Base-by-base conservation (phyloP, 305 asterid genomes). In the Fraxinus paxiana region DNA sequence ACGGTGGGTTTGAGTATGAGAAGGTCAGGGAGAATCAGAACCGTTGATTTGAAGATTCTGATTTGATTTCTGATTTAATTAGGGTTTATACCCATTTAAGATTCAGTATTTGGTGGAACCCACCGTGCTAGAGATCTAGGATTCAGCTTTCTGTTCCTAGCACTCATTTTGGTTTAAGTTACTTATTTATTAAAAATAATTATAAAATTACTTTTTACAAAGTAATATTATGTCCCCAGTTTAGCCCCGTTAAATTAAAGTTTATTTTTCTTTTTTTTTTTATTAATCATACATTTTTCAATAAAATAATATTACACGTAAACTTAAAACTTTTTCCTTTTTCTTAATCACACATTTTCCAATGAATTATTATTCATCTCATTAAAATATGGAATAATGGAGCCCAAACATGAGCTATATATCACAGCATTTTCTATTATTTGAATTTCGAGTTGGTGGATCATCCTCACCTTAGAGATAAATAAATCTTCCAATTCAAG, bases 11-110 rank as follows among this genome's bases (percentile, higher is more conserved):
- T n/a, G 67, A 31, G 38, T 18, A 20, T 22, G 5, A 17, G 7
- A 2, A 46, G 56, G 56, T 46, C 56, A 46, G 20, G 20, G 59
- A 48, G 20, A 56, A 87, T 89, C 90, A 38, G 73, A 83, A 77
- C 91, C 92, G 88, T 87, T 67, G 69, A 85, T 71, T 80, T 63
- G 20, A 86, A 88, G 89, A 89, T 90, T 87, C 91, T 78, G 70
- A 38, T 22, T 37, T 76, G 15, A 61, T 10, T 1, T 51, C 22
- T 33, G 77, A 69, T 28, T 84, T 84, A 79, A 73, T 77, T 89
- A 88, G 92, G 94, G 92, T 87, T 89, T 86, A 82, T 86, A 77
- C 46, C 28, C 78, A 81, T 43, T 54, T 30, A 73, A 90, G 91
- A 90, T 90, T 89, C 91, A 22, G 17, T 70, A 48, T 73, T 51